Conservation (phyloP, 129 eudicot genomes). For the Saussurea involucrata region DNA sequence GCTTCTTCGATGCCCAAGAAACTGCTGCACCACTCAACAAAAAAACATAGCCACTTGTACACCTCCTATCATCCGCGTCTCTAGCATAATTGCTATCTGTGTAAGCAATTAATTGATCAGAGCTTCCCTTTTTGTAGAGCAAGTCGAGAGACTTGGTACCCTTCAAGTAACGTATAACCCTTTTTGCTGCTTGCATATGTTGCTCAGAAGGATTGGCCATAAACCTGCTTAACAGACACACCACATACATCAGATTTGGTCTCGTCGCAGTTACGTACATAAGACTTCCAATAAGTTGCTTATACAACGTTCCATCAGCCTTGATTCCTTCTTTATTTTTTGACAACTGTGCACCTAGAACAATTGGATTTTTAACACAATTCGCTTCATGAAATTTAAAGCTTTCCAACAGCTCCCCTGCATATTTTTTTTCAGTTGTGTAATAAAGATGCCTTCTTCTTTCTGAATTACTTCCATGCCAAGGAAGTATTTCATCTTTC, state of each 20-base stretch:
- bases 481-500: neutral
- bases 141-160: too few species aligned
- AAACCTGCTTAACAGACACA: too few species aligned
- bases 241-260: slow-evolving; percentile 1
- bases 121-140: too few species aligned
- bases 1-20: too few species aligned
- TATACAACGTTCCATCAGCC: neutral
- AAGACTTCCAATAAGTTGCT: neutral
- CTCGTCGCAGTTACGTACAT: neutral
- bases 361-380: neutral
- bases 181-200: too few species aligned
- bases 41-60: too few species aligned
- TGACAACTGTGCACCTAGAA: neutral
- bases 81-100: too few species aligned
- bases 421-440: neutral
- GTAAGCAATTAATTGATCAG: too few species aligned
- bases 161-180: too few species aligned
- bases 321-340: neutral
- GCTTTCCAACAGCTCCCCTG: neutral
- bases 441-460: neutral
- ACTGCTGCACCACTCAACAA: too few species aligned
- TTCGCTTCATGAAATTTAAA: neutral
- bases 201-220: too few species aligned
- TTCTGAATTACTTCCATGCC: neutral
- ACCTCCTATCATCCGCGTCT: too few species aligned